Percentiles rank a stretch among this genome's conserved stretches.
Conservation (phyloP, 352 stramenopile genomes). For the Phytophthora hybrid region DNA sequence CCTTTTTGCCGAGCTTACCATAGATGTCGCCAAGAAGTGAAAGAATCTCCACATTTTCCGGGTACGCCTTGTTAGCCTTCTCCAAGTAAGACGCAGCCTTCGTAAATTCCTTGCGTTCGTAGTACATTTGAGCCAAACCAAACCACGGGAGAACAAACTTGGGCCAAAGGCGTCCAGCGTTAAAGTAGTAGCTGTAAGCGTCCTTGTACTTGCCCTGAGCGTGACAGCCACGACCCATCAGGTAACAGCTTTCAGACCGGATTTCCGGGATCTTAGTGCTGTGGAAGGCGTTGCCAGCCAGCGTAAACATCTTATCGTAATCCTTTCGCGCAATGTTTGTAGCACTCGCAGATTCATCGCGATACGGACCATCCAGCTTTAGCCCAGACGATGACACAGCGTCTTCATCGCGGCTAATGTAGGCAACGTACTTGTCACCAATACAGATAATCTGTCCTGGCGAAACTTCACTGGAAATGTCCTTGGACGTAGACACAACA, state of each 20-base stretch:
- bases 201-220: conserved; percentile 95
- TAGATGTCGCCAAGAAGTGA: conserved; percentile 86
- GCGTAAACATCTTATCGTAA: conserved; percentile 92
- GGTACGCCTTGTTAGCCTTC: conserved; percentile 91
- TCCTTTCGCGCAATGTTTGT: conserved; percentile 87
- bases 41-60: conserved; percentile 89
- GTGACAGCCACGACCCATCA: conserved; percentile 96
- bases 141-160: conserved; percentile 91
- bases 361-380: conserved; percentile 82
- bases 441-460: conserved; percentile 94
- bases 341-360: conserved; percentile 69
- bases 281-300: conserved; percentile 89
- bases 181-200: conserved; percentile 97
- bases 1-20: conserved; percentile 81
- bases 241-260: conserved; percentile 96
- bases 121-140: conserved; percentile 91
- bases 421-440: conserved; percentile 92
- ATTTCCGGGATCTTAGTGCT: conserved; percentile 92
- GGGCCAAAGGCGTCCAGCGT: conserved; percentile 89
- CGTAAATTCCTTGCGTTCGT: conserved; percentile 84
- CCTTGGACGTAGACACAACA: conserved; percentile 88
- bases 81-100: conserved; percentile 89
- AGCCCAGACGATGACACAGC: conserved; percentile 73
- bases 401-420: conserved; percentile 77
- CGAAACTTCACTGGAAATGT: conserved; percentile 89